phyloP scores from a whole-genome alignment of 2,329 filamentous ascomycete genomes.

The Xylariaceae sp. region DNA sequence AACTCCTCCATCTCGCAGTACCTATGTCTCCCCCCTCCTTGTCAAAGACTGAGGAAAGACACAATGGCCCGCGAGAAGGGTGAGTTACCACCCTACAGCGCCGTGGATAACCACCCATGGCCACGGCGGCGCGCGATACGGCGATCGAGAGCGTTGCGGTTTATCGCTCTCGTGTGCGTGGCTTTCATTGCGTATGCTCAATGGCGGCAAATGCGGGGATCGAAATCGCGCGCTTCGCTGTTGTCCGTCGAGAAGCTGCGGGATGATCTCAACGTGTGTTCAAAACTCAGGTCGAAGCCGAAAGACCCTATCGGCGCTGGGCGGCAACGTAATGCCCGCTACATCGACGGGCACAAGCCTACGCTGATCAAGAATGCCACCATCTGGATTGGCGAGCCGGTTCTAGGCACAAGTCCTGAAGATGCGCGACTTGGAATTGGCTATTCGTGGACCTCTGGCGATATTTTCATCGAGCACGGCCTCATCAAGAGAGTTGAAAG shows the following conservation, averaged over 20 bases:
- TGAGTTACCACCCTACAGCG: constrained; percentile 44
- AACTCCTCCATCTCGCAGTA: neutral
- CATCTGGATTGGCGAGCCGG: constrained; percentile 62
- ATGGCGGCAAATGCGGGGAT: constrained; percentile 40
- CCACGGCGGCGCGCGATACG: constrained; percentile 35
- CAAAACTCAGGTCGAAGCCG: constrained; percentile 51
- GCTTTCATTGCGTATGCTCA: constrained; percentile 49
- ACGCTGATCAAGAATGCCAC: constrained; percentile 64
- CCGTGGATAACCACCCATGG: constrained; percentile 29
- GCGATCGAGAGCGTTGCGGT: constrained; percentile 42
- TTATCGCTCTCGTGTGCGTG: constrained; percentile 45
- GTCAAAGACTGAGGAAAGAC: neutral
- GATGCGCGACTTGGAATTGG: constrained; percentile 56
- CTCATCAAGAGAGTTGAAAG: constrained; percentile 53
- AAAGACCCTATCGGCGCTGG: constrained; percentile 52
- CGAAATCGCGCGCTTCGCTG: constrained; percentile 18
- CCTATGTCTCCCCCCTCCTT: neutral
- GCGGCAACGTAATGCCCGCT: constrained; percentile 58
- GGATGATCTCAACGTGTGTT: constrained; percentile 53
- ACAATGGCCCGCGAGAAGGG: constrained; percentile 39
- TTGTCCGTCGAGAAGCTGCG: constrained; percentile 52
- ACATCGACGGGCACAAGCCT: constrained; percentile 53
- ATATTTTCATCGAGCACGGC: constrained; percentile 58
- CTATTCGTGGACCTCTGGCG: constrained; percentile 56
- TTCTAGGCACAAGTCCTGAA: constrained; percentile 45